A percentile compares a stretch with the other conserved stretches of the same genome.
Conservation (phyloP, 2,329 filamentous ascomycete species). For the Fusarium fracticaudum region DNA sequence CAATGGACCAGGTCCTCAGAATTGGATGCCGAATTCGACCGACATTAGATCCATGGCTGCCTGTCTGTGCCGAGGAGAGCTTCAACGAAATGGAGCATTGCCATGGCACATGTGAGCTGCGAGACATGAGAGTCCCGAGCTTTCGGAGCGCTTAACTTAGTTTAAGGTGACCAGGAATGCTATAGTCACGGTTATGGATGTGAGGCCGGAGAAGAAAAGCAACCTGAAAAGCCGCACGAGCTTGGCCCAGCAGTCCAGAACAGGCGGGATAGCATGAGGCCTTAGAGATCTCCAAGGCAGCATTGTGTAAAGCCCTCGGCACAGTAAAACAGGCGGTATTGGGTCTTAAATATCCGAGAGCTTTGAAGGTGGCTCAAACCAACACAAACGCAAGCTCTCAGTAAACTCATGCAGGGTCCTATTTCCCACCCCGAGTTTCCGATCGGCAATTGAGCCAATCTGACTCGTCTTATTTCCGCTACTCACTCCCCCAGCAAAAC, state of each 20-base stretch:
- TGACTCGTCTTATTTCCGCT: constrained; percentile 29
- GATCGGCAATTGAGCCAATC: constrained; percentile 34
- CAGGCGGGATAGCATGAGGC: not conserved
- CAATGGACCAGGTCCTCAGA: not conserved
- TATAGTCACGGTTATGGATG: not conserved
- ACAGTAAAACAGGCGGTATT: not conserved
- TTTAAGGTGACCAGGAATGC: not conserved
- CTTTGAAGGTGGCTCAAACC: constrained; percentile 8
- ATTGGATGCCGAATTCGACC: not conserved
- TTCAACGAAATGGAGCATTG: not conserved
- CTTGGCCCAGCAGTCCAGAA: not conserved
- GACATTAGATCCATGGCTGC: not conserved
- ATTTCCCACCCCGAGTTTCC: constrained; percentile 2
- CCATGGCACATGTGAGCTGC: not conserved
- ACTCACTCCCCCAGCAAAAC: not conserved
- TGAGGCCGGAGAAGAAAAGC: not conserved
- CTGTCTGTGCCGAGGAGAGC: not conserved
- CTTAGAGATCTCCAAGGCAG: not conserved
- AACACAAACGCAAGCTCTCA: not conserved
- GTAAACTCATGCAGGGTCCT: constrained; percentile 32
- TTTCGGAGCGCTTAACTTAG: not conserved
- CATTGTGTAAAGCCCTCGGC: not conserved
- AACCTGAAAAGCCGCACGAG: not conserved
- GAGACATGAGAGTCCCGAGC: constrained; percentile 1
- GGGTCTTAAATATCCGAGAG: not conserved